Conservation (phyloP, 768 basidiomycete species). For the Trametes cingulata region DNA sequence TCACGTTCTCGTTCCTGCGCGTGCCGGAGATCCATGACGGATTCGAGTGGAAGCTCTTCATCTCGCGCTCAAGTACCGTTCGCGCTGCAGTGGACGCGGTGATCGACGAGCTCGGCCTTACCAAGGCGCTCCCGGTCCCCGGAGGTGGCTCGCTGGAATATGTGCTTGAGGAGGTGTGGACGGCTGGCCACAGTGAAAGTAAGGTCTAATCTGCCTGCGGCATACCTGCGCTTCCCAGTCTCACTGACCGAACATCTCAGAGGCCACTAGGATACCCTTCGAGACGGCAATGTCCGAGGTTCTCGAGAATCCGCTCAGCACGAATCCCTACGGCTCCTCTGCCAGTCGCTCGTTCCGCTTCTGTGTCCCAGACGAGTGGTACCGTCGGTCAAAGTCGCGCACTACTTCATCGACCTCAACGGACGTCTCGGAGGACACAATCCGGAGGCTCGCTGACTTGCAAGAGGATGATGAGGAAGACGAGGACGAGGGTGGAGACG, state of each 20-base stretch:
- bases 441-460: conserved; percentile 49
- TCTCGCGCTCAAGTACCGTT: conserved; percentile 58
- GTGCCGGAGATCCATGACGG: conserved; percentile 80
- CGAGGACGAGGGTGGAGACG: conserved; percentile 45
- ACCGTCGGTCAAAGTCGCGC: conserved; percentile 64
- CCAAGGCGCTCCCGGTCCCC: conserved; percentile 62
- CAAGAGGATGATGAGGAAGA: conserved; percentile 51
- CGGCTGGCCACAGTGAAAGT: conserved; percentile 56
- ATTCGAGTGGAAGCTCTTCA: conserved; percentile 64
- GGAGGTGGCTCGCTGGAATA: conserved; percentile 74
- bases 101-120: conserved; percentile 65
- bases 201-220: no score
- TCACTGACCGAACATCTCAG: no score
- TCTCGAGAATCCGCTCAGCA: conserved; percentile 36
- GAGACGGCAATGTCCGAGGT: conserved; percentile 46
- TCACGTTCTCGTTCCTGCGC: conserved; percentile 58
- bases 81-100: conserved; percentile 53
- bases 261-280: conserved; percentile 45
- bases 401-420: conserved; percentile 45
- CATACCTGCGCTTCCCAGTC: no score
- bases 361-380: conserved; percentile 82
- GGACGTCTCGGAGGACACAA: conserved; percentile 53
- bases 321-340: conserved; percentile 21
- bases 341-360: conserved; percentile 52
- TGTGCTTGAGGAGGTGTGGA: conserved; percentile 69